A percentile compares a stretch with the other conserved stretches of the same genome.
Evolutionary conservation across 257 asterid genomes (phyloP).

Genomic region (Nicotiana undulata): DNA sequence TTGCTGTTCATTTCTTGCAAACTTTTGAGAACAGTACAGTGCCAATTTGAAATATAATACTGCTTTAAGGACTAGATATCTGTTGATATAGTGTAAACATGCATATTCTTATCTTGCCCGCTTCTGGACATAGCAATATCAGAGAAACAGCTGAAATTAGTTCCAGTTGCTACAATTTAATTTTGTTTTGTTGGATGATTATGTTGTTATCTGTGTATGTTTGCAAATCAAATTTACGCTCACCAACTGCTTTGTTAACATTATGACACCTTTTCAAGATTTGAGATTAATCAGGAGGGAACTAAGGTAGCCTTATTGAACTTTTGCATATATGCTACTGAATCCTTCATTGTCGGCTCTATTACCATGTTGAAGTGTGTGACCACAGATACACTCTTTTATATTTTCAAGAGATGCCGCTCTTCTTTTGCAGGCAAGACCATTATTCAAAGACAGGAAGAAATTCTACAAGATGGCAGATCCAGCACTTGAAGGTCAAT

Average conservation of each 20-base stretch:
- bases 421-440: slow-evolving; percentile 41
- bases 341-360: not conserved
- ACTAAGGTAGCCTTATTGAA: not conserved
- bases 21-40: not conserved
- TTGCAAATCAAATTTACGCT: not conserved
- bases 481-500: slow-evolving; percentile 47
- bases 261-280: not conserved
- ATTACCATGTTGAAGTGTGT: not conserved
- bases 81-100: not conserved
- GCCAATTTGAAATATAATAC: not conserved
- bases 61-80: not conserved
- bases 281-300: not conserved
- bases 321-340: not conserved
- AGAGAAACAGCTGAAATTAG: not conserved
- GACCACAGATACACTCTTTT: not conserved
- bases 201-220: not conserved
- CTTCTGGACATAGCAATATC: not conserved
- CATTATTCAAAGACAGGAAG: slow-evolving; percentile 55
- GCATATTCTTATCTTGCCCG: not conserved
- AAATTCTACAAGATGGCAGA: slow-evolving; percentile 59
- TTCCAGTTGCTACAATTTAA: not conserved
- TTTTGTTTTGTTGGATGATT: not conserved
- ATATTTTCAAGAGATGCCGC: not conserved
- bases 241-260: not conserved
- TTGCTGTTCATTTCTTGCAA: not conserved